These are phyloP conservation scores for Populus hybrid DNA, from an alignment of 441 rosid species.

Conservation along the genomic window DNA sequence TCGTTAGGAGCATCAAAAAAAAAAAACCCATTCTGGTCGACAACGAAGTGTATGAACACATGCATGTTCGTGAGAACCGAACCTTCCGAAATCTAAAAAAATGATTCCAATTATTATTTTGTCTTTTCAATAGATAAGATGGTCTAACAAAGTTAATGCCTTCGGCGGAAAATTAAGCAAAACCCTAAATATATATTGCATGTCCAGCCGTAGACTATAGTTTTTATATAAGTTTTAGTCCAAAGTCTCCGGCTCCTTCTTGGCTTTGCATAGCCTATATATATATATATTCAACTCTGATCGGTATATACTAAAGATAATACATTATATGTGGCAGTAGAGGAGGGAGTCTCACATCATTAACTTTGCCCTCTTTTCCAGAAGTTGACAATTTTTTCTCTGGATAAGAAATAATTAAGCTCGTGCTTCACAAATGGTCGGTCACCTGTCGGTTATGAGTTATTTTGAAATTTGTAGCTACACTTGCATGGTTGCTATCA, in stretches of 20 bases:
- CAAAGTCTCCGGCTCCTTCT: too few relatives aligned
- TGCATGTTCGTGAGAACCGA: neutral
- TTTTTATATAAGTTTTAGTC: too few relatives aligned
- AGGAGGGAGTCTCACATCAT: too few relatives aligned
- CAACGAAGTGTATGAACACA: too few relatives aligned
- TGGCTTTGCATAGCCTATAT: neutral
- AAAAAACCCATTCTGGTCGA: too few relatives aligned
- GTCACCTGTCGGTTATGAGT: slow-evolving; percentile 5
- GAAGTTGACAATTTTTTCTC: too few relatives aligned
- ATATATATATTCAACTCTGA: neutral
- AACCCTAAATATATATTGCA: neutral
- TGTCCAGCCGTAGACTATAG: too few relatives aligned
- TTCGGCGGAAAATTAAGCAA: neutral
- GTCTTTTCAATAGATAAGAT: neutral
- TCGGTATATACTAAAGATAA: too few relatives aligned
- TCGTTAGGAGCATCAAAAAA: too few relatives aligned
- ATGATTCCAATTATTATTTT: neutral
- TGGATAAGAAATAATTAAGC: too few relatives aligned
- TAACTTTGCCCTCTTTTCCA: too few relatives aligned
- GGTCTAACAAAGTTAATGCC: neutral
- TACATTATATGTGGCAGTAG: too few relatives aligned
- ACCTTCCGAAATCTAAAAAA: neutral
- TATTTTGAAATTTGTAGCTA: neutral
- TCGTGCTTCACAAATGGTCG: neutral
- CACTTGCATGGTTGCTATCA: neutral